Evolutionary conservation across 148 eudicot genomes (phyloP).

Genomic region (Rhododendron molle): DNA sequence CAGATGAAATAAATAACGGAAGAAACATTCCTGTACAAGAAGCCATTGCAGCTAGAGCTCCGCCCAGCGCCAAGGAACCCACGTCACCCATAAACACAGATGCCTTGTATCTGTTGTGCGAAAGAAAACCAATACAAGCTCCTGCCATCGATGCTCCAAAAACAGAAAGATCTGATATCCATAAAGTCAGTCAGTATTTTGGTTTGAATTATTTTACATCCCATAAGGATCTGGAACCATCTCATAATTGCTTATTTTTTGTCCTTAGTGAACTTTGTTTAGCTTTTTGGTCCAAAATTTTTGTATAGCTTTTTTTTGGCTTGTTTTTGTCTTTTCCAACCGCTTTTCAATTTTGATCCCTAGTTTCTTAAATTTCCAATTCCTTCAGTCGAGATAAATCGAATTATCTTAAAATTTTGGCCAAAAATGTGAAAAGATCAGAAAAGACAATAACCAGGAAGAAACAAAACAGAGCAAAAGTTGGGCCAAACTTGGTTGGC

Average conservation of each 20-base stretch:
- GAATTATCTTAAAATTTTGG: no score
- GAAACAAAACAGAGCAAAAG: neutral
- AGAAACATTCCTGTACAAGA: conserved; percentile 94
- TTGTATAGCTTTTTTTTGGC: neutral
- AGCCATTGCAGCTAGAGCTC: conserved; percentile 97
- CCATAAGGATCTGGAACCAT: no score
- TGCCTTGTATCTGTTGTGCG: conserved; percentile 78
- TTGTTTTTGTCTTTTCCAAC: neutral
- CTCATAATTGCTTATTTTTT: neutral
- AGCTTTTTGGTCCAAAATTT: neutral
- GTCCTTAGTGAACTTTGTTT: neutral
- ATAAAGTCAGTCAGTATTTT: conserved; percentile 7
- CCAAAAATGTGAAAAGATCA: no score
- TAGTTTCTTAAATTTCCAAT: no score
- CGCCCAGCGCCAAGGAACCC: conserved; percentile 88
- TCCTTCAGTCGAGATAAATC: neutral
- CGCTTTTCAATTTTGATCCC: neutral
- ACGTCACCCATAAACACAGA: conserved; percentile 93
- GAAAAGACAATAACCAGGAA: neutral
- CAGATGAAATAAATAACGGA: conserved; percentile 80
- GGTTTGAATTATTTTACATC: neutral
- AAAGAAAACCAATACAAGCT: conserved; percentile 89
- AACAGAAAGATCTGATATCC: conserved; percentile 61
- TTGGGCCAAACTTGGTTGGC: neutral
- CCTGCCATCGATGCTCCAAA: conserved; percentile 99